A percentile compares a stretch with the other conserved stretches of the same genome.
These are phyloP conservation scores for sorghum (Sorghum bicolor) DNA, from an alignment of 176 grass and related monocot genomes.

Conservation along the genomic window Sorghum_bicolor_NCBIv3 NC_012873.2:3531501-3532000, in stretches of 20 bases:
- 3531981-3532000: constrained; percentile 53
- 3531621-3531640: no score
- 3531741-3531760: no score
- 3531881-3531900: neutral
- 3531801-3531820: neutral
- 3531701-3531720: no score
- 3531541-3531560: constrained; percentile 72
- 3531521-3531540: constrained; percentile 69
- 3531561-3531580: constrained; percentile 80
- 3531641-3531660: no score
- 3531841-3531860: neutral
- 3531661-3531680: no score
- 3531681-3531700: no score
- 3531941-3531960: constrained; percentile 67
- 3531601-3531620: neutral
- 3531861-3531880: neutral
- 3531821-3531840: no score
- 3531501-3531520: constrained; percentile 37
- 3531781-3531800: neutral
- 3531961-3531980: constrained; percentile 64
- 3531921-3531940: constrained; percentile 80
- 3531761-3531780: neutral
- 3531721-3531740: no score
- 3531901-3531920: constrained; percentile 43
- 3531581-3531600: constrained; percentile 29